Conservation (phyloP, 768 basidiomycete genomes). For the Kwoniella newhampshirensis region DNA sequence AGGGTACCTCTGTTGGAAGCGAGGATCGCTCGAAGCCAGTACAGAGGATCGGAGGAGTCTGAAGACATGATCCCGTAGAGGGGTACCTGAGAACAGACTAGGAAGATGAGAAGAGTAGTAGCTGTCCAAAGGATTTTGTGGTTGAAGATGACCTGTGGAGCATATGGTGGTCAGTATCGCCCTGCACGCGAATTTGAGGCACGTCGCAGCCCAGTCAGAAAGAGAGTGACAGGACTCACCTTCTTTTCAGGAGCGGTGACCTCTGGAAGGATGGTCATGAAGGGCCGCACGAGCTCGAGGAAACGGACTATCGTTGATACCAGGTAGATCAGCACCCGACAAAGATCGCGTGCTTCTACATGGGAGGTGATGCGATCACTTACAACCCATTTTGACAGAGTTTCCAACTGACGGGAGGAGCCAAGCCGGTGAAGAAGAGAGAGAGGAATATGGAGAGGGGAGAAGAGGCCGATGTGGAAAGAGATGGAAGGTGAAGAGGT, state of each 20-base stretch:
- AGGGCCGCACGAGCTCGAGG: constrained; percentile 95
- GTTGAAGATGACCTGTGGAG: constrained; percentile 84
- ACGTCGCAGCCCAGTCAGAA: background rate
- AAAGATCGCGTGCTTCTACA: background rate
- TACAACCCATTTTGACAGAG: constrained; percentile 38
- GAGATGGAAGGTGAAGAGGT: constrained; percentile 1
- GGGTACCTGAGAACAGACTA: constrained; percentile 98
- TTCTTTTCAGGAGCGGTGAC: constrained; percentile 97
- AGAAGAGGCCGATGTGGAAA: constrained; percentile 1
- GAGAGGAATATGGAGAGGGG: constrained; percentile 10
- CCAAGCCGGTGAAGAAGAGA: constrained; percentile 16
- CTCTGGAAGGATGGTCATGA: constrained; percentile 94
- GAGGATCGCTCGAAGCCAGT: constrained; percentile 99
- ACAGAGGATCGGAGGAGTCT: constrained; percentile 96
- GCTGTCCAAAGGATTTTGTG: constrained; percentile 99
- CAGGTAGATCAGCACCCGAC: background rate
- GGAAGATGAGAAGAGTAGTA: constrained; percentile 97
- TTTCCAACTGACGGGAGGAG: constrained; percentile 8
- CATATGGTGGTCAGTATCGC: background rate
- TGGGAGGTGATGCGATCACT: constrained; percentile 5
- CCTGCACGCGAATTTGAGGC: background rate
- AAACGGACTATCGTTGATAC: constrained; percentile 72
- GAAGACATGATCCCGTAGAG: constrained; percentile 99
- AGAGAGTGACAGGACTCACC: constrained; percentile 56
- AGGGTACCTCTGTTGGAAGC: constrained; percentile 97